phyloP scores from a whole-genome alignment of 2,329 filamentous ascomycete genomes.

The Coleophoma eucalyptorum region DNA sequence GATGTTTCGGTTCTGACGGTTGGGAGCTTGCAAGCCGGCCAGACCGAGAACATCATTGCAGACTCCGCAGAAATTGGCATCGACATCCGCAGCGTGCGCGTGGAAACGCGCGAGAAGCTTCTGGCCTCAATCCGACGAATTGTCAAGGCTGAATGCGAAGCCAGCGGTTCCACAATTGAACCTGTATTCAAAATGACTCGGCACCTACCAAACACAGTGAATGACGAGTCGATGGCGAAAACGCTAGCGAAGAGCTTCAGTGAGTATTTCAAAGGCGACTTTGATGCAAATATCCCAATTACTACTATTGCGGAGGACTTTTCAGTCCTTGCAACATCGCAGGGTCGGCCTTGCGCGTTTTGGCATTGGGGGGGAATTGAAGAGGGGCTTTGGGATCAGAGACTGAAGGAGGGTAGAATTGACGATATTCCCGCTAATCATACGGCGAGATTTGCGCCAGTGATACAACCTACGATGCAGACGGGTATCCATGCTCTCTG shows the following conservation, averaged over 20 bases:
- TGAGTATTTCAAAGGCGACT: conserved; percentile 1
- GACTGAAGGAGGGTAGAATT: conserved; percentile 31
- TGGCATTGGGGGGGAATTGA: conserved; percentile 52
- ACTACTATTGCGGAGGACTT: conserved; percentile 12
- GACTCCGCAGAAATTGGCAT: not conserved
- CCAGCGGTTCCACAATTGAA: not conserved
- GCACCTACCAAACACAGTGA: conserved; percentile 1
- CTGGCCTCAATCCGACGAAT: not conserved
- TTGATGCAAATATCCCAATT: conserved; percentile 1
- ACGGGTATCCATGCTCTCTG: conserved; percentile 44
- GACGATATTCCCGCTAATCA: conserved; percentile 49
- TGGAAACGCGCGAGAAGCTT: not conserved
- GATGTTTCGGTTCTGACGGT: not conserved
- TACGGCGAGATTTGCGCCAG: conserved; percentile 50
- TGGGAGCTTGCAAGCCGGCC: not conserved
- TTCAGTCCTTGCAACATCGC: conserved; percentile 14
- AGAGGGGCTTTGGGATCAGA: conserved; percentile 42
- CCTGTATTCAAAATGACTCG: conserved; percentile 3
- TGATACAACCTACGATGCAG: conserved; percentile 50
- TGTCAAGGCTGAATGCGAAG: conserved; percentile 2
- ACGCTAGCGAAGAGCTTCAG: not conserved
- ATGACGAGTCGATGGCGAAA: conserved; percentile 2
- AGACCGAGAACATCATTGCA: not conserved
- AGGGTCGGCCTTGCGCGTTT: conserved; percentile 41
- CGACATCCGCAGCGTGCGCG: not conserved